Percentiles rank a stretch among this genome's conserved stretches.
These are phyloP conservation scores for Geranium rotundifolium DNA, from an alignment of 345 rosid species.

Conservation along the genomic window DNA sequence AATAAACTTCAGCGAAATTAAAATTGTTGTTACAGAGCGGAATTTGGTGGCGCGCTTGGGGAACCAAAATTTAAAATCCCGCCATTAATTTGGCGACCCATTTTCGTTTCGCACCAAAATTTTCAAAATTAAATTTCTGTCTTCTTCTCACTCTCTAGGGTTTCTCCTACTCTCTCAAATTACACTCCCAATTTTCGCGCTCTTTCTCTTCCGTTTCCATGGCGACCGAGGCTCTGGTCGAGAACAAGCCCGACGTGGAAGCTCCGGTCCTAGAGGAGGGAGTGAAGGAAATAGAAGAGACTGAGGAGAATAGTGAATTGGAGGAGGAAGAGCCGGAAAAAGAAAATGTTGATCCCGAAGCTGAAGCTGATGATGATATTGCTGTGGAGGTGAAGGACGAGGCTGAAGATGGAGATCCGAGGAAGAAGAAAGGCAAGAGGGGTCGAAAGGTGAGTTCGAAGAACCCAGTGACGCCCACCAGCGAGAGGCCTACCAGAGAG, in stretches of 20 bases:
- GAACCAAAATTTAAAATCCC: conserved; percentile 21
- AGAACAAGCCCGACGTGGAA: conserved; percentile 23
- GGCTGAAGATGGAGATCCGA: background rate
- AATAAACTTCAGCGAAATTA: too few relatives aligned
- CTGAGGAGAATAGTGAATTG: background rate
- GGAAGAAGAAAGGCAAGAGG: background rate
- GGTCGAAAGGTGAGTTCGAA: background rate
- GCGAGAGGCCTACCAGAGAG: conserved; percentile 80
- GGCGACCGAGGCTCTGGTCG: conserved; percentile 65
- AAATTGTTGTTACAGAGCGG: too few relatives aligned
- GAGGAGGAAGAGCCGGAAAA: background rate
- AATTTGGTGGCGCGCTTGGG: conserved; percentile 14
- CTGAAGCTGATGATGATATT: too few relatives aligned
- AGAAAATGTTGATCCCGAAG: conserved; percentile 9
- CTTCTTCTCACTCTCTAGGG: background rate
- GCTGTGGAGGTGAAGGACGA: too few relatives aligned
- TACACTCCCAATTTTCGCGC: background rate
- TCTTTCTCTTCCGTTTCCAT: conserved; percentile 9
- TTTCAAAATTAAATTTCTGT: background rate
- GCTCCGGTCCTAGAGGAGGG: conserved; percentile 9
- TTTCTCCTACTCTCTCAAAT: background rate
- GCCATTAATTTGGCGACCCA: background rate
- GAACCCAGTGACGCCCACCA: conserved; percentile 19
- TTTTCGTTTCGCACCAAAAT: background rate
- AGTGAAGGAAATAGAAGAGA: conserved; percentile 8